Evolutionary conservation across 352 stramenopile species (phyloP).

Genomic region (Globisporangium echinulatum): DNA sequence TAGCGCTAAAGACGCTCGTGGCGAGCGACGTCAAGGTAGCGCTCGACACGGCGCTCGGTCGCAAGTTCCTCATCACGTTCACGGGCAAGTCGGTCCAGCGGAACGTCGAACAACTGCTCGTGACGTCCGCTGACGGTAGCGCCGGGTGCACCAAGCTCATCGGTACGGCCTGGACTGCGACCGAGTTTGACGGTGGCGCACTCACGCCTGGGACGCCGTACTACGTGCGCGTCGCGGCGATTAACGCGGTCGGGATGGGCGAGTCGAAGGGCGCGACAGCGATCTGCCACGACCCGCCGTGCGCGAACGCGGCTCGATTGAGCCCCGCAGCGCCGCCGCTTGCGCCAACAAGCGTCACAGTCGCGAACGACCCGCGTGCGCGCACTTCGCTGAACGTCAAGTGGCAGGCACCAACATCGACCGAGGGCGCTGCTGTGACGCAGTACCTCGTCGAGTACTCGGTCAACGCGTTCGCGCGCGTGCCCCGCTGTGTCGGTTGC

Average conservation of each 20-base stretch:
- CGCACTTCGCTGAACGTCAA: conserved; percentile 77
- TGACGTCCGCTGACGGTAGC: conserved; percentile 48
- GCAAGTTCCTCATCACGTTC: conserved; percentile 87
- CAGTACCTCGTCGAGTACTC: conserved; percentile 88
- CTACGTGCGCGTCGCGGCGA: conserved; percentile 84
- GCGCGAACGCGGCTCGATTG: conserved; percentile 28
- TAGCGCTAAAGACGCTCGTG: conserved; percentile 34
- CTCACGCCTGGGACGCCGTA: conserved; percentile 82
- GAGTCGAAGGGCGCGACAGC: conserved; percentile 32
- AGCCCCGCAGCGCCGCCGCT: conserved; percentile 64
- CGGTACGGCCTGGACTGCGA: conserved; percentile 57
- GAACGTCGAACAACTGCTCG: conserved; percentile 33
- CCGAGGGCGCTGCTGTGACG: conserved; percentile 59
- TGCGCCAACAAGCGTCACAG: conserved; percentile 62
- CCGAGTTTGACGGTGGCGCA: conserved; percentile 72
- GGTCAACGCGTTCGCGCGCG: conserved; percentile 34
- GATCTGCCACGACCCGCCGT: conserved; percentile 47
- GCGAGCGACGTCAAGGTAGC: conserved; percentile 55
- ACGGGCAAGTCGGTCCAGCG: conserved; percentile 46
- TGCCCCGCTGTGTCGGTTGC: conserved; percentile 42
- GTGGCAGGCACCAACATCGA: conserved; percentile 62
- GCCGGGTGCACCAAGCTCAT: conserved; percentile 39
- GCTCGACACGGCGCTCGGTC: conserved; percentile 42
- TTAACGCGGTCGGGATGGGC: conserved; percentile 85
- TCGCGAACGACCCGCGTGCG: conserved; percentile 76